Conservation (phyloP, 2,329 filamentous ascomycete genomes). For the Pseudogymnoascus sp. region DNA sequence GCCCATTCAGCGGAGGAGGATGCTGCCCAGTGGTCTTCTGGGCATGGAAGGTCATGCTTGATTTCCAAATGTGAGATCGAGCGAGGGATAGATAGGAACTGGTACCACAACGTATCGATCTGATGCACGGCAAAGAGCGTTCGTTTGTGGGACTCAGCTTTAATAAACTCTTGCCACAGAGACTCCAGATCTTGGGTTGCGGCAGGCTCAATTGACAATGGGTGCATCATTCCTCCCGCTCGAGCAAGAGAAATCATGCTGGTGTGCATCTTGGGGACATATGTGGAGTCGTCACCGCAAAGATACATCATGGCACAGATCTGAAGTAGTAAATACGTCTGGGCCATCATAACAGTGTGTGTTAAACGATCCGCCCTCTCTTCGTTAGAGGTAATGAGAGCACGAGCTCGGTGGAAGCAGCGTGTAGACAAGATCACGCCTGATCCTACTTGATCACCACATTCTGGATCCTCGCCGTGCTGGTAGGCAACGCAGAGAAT, state of each 20-base stretch:
- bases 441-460: conserved; percentile 21
- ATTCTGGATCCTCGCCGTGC: conserved; percentile 32
- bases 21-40: conserved; percentile 32
- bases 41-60: conserved; percentile 37
- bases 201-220: conserved; percentile 19
- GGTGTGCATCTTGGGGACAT: conserved; percentile 33
- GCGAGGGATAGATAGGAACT: conserved; percentile 33
- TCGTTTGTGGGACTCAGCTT: conserved; percentile 34
- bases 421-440: conserved; percentile 26
- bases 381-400: conserved; percentile 22
- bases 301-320: conserved; percentile 38
- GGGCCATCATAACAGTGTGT: conserved; percentile 27
- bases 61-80: conserved; percentile 35
- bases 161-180: conserved; percentile 33
- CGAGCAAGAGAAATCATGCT: conserved; percentile 34
- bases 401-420: conserved; percentile 30
- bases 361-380: conserved; percentile 11
- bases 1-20: conserved; percentile 31
- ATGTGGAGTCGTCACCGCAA: conserved; percentile 30
- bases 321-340: conserved; percentile 34
- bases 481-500: conserved; percentile 35
- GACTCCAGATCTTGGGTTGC: conserved; percentile 30
- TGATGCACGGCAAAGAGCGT: conserved; percentile 37
- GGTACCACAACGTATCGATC: conserved; percentile 37
- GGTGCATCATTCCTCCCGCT: conserved; percentile 31